Percentiles rank a stretch among this genome's conserved stretches.
Evolutionary conservation across 345 rosid species (phyloP).

Genomic region (Eucalyptus cloeziana): DNA sequence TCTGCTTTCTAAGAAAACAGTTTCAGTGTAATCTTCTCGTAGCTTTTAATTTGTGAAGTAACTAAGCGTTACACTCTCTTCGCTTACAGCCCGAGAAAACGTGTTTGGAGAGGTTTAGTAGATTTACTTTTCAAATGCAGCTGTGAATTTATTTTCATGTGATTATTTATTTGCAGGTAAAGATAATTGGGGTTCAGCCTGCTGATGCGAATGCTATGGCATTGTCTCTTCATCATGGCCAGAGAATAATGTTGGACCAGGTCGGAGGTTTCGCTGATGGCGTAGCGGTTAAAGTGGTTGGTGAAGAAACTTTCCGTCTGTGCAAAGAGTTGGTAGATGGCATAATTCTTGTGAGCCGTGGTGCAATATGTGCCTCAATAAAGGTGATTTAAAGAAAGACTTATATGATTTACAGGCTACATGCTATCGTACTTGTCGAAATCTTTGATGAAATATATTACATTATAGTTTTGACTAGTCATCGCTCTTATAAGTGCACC

Average conservation of each 20-base stretch:
- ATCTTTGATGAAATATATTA: neutral
- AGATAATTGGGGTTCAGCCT: constrained; percentile 95
- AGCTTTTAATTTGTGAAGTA: neutral
- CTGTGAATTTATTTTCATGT: neutral
- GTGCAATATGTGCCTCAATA: constrained; percentile 96
- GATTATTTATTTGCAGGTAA: constrained; percentile 38
- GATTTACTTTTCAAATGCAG: neutral
- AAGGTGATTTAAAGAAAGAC: constrained; percentile 27
- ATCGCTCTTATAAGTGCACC: neutral
- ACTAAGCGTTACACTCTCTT: neutral
- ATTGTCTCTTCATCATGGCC: constrained; percentile 79
- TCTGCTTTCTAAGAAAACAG: neutral
- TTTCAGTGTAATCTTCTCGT: neutral
- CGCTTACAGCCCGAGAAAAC: neutral
- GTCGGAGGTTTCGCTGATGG: constrained; percentile 99
- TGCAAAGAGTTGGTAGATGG: constrained; percentile 84
- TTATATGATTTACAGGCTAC: neutral
- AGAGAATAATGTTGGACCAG: constrained; percentile 74
- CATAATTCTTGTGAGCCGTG: constrained; percentile 92
- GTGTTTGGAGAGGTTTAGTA: neutral
- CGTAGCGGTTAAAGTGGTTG: constrained; percentile 96
- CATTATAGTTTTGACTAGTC: neutral
- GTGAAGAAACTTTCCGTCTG: constrained; percentile 80
- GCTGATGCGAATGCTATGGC: constrained; percentile 98
- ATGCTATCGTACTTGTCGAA: neutral